Evolutionary conservation across 2,329 filamentous ascomycete species (phyloP).

Genomic region (Scedosporium dehoogii): DNA sequence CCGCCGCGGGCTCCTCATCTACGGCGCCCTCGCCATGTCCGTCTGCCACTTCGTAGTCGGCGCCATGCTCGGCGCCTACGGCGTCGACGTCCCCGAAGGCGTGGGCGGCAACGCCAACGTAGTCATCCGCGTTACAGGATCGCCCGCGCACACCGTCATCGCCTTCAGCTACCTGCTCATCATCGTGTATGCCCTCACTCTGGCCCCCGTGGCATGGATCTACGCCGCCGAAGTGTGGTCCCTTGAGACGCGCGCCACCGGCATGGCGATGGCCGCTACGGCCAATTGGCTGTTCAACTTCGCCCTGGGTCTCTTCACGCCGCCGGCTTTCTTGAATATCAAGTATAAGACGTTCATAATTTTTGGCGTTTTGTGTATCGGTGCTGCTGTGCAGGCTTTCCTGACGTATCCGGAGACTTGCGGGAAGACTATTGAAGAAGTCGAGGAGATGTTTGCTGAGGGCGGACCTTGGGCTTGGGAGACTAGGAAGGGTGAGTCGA

Average conservation of each 20-base stretch:
- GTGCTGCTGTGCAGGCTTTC: slow-evolving; percentile 30
- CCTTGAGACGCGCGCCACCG: slow-evolving; percentile 47
- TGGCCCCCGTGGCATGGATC: slow-evolving; percentile 55
- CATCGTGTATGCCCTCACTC: slow-evolving; percentile 52
- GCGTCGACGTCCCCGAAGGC: slow-evolving; percentile 27
- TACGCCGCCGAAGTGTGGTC: slow-evolving; percentile 58
- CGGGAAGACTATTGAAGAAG: slow-evolving; percentile 30
- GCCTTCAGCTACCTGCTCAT: slow-evolving; percentile 56
- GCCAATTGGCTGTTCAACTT: slow-evolving; percentile 34
- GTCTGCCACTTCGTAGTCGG: slow-evolving; percentile 47
- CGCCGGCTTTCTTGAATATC: slow-evolving; percentile 26
- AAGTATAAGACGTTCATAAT: slow-evolving; percentile 22
- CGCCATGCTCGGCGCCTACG: slow-evolving; percentile 38
- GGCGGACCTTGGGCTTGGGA: slow-evolving; percentile 27
- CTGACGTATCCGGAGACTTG: slow-evolving; percentile 31
- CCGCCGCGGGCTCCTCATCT: slow-evolving; percentile 54
- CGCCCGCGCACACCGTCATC: slow-evolving; percentile 51
- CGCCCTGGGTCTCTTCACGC: slow-evolving; percentile 27
- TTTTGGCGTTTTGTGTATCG: slow-evolving; percentile 31
- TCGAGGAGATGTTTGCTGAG: slow-evolving; percentile 24
- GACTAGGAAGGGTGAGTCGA: slow-evolving; percentile 21
- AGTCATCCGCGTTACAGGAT: slow-evolving; percentile 37
- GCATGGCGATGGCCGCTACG: slow-evolving; percentile 46
- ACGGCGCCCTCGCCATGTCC: slow-evolving; percentile 57
- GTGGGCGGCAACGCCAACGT: slow-evolving; percentile 33